A percentile compares a stretch with the other conserved stretches of the same genome.
phyloP scores from a whole-genome alignment of 495 filamentous ascomycete species.

The Penicillium ochrochloron region DNA sequence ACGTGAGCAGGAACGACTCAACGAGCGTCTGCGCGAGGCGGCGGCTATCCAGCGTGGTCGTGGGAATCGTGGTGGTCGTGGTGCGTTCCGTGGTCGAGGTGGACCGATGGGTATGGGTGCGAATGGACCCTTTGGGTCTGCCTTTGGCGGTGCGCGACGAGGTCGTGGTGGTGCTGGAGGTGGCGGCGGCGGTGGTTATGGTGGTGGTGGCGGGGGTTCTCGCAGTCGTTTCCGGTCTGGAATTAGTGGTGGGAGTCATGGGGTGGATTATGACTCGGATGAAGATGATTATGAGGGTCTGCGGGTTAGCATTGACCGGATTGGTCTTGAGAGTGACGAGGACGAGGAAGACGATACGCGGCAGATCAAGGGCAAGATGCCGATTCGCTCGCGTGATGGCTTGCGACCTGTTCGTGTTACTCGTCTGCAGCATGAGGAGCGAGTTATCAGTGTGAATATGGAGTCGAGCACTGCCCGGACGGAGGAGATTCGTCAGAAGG shows the following conservation, averaged over 20 bases:
- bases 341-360: slow-evolving; percentile 29
- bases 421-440: slow-evolving; percentile 57
- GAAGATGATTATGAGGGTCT: slow-evolving; percentile 46
- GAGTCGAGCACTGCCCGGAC: slow-evolving; percentile 54
- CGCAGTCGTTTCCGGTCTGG: slow-evolving; percentile 35
- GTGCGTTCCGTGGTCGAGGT: slow-evolving; percentile 33
- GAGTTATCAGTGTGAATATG: slow-evolving; percentile 54
- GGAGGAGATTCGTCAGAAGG: slow-evolving; percentile 45
- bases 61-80: slow-evolving; percentile 36
- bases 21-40: slow-evolving; percentile 49
- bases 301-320: slow-evolving; percentile 52
- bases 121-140: slow-evolving; percentile 39
- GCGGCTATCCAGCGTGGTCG: slow-evolving; percentile 48
- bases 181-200: slow-evolving; percentile 24
- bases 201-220: slow-evolving; percentile 29
- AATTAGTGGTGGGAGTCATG: slow-evolving; percentile 29
- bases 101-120: slow-evolving; percentile 37
- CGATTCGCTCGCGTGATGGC: slow-evolving; percentile 35
- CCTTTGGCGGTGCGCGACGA: slow-evolving; percentile 30
- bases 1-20: slow-evolving; percentile 51
- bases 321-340: slow-evolving; percentile 52
- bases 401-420: slow-evolving; percentile 55
- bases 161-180: slow-evolving; percentile 37
- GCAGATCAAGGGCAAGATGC: slow-evolving; percentile 44
- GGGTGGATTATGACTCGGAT: slow-evolving; percentile 41